Base-by-base conservation (phyloP, 2,329 filamentous ascomycete genomes). In the Colletotrichum chrysophilum region DNA sequence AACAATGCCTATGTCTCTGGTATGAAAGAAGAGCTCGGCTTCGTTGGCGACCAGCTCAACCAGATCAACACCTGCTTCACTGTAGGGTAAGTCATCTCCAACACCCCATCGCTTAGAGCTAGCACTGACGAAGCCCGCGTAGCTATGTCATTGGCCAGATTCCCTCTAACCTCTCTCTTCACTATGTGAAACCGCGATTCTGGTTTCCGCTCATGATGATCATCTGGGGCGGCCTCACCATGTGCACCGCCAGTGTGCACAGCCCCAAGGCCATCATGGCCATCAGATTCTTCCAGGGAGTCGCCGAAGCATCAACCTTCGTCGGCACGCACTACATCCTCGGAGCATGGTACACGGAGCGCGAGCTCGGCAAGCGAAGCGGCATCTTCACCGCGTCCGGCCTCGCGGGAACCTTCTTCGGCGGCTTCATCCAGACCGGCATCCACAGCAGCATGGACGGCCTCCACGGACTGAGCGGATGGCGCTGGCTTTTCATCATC, bases 161-260 rank as follows among this genome's bases (percentile, higher is more conserved):
- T 18, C 91, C 91, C 0, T 90, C 88, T 68, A 93, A 92, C 78
- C 81, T 93, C 10, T 91, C 91, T 4, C 86, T 94, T 4, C 90
- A 93, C 81, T 92, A 93, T 78, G 80, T 94, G 75, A 88, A 88
- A 66, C 92, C 92, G 3, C 87, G 91, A n/a, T 86, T 90, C 76
- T 94, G 91, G 85, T 93, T 93, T 79, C 92, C 92, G 0, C 79
- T 85, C 32, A 93, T 92, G 88, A 92, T 93, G 89, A 72, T 93
- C 24, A 79, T 91, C 72, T 94, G 93, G 93, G 92, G 89, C 3
- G 85, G 87, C 1, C 82, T 94, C 30, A 94, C 92, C 3, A 92
- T 93, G 90, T 84, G 87, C 43, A 92, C 90, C 2, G 91, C 90
- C 2, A 86, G 88, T 4, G 87, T 84, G 0, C 86, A 89, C 9